Base-by-base conservation (phyloP, 1,139 yeast genomes). In the Candida tunisiensis region DNA sequence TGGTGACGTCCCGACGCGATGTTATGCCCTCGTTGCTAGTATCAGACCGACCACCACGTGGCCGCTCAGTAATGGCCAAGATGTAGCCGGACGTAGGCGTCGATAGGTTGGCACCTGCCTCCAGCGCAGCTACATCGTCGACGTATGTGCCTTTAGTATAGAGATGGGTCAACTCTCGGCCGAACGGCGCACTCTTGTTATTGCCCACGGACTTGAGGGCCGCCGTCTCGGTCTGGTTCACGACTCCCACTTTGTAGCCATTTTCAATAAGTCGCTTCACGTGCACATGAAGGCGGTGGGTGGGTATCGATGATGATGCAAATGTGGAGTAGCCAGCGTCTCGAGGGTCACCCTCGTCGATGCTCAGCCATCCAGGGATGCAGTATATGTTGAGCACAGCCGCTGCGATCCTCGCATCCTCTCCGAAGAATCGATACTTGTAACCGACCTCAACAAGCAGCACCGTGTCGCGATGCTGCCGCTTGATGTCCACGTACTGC, bases 361-460 rank as follows among this genome's bases (percentile, higher is more conserved):
- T 40, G 4, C 65, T 54, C 21, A 65, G 41, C 38, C 69, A 66
- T 1, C 91, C 85, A 0, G 78, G 74, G 1, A 80, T 62, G 16
- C 74, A 55, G 70, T 74, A 74, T 28, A 79, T 74, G 34, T 77
- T 74, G 21, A 82, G 51, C 9, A 74, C 60, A 28, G 59, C 53
- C 7, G 93, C 63, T 0, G 74, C 93, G 3, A 56, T 57, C 11
- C 55, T 59, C 0, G 96, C 96, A 52, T 85, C 95, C 30, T 70
- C 64, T 0, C 93, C 94, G 46, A 70, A 82, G 33, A 83, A 72
- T 43, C 78, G 78, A 53, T 72, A 88, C 49, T 82, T 82, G 52
- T 88, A 88, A 0, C 98, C 98, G 6, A 79, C 91, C 45, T 88
- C 91, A 15, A 88, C 62, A 0, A 88, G 71, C 6, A 88, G 55